These are phyloP conservation scores for Nemania diffusa DNA, from an alignment of 2,329 filamentous ascomycete genomes.

Conservation along the genomic window DNA sequence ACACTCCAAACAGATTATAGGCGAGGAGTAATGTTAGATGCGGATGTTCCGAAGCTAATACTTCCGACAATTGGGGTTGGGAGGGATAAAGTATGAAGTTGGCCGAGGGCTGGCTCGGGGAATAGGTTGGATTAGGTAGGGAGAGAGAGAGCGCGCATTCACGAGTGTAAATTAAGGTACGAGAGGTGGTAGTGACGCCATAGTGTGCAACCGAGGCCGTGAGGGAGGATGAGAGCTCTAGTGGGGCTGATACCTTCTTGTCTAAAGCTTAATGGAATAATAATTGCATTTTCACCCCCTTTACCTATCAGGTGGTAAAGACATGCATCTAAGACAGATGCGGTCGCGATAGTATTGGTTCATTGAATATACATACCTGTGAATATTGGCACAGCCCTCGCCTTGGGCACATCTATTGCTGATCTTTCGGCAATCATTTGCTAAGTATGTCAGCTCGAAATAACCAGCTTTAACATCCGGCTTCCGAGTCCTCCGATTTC, in stretches of 20 bases:
- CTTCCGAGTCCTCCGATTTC: too few relatives aligned
- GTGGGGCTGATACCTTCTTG: neutral
- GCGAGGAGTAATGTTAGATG: neutral
- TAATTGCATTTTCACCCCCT: slow-evolving; percentile 2
- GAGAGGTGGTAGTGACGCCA: slow-evolving; percentile 5
- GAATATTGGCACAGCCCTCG: neutral
- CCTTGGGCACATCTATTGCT: neutral
- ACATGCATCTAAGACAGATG: neutral
- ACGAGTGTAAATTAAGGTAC: neutral
- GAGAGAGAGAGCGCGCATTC: neutral
- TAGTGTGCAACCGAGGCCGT: neutral
- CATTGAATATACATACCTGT: neutral
- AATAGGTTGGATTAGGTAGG: neutral
- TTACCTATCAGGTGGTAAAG: neutral
- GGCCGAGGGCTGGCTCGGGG: neutral
- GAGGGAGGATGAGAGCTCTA: neutral
- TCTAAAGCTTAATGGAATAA: neutral
- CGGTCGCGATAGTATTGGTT: slow-evolving; percentile 2
- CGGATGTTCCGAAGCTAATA: slow-evolving; percentile 19
- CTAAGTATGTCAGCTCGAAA: too few relatives aligned
- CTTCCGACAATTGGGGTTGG: slow-evolving; percentile 15
- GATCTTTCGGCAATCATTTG: neutral
- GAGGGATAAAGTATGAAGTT: neutral
- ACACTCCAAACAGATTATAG: neutral
- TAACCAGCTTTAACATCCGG: too few relatives aligned